Percentiles rank a stretch among this genome's conserved stretches.
phyloP scores from a whole-genome alignment of 306 rosid genomes.

The Alnus rubra region DNA sequence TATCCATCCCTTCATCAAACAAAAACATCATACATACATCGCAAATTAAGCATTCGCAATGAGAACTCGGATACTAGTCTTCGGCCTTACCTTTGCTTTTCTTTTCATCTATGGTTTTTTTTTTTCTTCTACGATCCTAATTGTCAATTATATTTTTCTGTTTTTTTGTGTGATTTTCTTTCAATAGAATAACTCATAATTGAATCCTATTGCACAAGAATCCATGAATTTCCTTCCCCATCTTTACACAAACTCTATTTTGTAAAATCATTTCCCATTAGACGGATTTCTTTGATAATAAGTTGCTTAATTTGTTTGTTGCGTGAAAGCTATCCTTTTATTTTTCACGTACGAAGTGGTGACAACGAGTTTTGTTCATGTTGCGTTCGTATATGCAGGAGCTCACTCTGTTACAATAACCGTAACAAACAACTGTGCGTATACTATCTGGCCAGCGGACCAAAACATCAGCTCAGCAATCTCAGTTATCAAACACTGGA shows the following conservation, averaged over 20 bases:
- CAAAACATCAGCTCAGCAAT: slow-evolving; percentile 35
- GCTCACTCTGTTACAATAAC: slow-evolving; percentile 41
- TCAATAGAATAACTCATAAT: no score
- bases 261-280: no score
- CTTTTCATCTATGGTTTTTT: slow-evolving; percentile 41
- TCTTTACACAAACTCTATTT: no score
- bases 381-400: slow-evolving; percentile 19
- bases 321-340: no score
- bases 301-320: no score
- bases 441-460: slow-evolving; percentile 63
- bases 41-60: not conserved
- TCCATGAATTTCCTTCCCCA: no score
- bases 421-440: slow-evolving; percentile 44
- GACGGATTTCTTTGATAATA: no score
- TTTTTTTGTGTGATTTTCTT: not conserved
- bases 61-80: not conserved
- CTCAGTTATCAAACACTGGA: slow-evolving; percentile 52
- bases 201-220: no score
- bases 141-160: not conserved
- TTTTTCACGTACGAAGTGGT: no score
- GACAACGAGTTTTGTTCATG: no score
- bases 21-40: no score
- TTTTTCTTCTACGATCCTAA: not conserved
- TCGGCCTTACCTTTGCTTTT: slow-evolving; percentile 32
- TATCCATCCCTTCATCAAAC: no score